A percentile compares a stretch with the other conserved stretches of the same genome.
Conservation (phyloP, 129 eudicot species). For the Flaveria trinervia region DNA sequence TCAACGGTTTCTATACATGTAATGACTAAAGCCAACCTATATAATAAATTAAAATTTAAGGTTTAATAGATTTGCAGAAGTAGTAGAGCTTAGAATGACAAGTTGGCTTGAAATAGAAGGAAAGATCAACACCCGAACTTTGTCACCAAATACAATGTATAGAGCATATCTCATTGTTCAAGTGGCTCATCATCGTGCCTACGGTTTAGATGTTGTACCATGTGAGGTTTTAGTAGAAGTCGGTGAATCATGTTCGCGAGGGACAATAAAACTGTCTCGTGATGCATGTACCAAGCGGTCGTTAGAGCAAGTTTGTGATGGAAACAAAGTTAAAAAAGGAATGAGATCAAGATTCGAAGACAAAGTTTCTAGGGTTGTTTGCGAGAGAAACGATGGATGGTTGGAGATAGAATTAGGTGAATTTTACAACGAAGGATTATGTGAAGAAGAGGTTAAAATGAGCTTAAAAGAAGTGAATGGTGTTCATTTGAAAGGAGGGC, state of each 20-base stretch:
- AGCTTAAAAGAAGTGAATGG: conserved; percentile 44
- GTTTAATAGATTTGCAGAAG: conserved; percentile 50
- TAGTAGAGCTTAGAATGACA: conserved; percentile 57
- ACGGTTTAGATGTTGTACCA: conserved; percentile 52
- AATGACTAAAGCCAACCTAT: background rate
- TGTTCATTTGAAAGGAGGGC: conserved; percentile 50
- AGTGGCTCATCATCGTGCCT: conserved; percentile 47
- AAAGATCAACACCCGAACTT: conserved; percentile 36
- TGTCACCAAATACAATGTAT: conserved; percentile 58
- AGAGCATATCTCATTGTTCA: conserved; percentile 52
- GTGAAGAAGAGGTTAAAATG: conserved; percentile 46
- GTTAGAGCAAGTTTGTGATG: background rate
- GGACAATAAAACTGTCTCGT: conserved; percentile 29
- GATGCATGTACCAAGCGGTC: background rate
- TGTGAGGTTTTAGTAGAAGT: conserved; percentile 48
- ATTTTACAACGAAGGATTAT: conserved; percentile 33
- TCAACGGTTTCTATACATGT: too few relatives aligned
- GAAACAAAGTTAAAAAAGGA: background rate
- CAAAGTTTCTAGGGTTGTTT: background rate
- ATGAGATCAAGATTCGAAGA: background rate
- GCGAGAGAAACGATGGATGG: conserved; percentile 54
- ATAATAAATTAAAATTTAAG: background rate
- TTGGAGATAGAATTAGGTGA: conserved; percentile 55
- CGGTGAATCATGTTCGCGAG: conserved; percentile 27
- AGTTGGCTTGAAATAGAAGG: conserved; percentile 68